phyloP scores from a whole-genome alignment of 2,329 filamentous ascomycete genomes.

The Cercospora janseana region DNA sequence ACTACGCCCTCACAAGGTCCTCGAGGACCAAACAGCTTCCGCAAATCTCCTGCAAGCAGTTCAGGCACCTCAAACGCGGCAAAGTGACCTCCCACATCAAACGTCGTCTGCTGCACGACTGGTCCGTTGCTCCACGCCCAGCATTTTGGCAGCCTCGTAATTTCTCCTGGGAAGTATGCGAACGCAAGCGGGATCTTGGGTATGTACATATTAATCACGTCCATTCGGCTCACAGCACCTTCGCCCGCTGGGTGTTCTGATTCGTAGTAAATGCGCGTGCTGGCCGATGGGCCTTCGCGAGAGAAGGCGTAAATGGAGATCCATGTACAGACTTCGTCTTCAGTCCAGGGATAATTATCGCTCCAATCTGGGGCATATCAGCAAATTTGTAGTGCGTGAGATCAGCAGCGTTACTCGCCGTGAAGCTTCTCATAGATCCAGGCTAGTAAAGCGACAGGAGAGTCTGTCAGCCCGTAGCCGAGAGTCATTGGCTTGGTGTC shows the following conservation, averaged over 20 bases:
- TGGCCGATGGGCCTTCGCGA: constrained; percentile 13
- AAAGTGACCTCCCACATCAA: constrained; percentile 19
- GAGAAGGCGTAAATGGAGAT: constrained; percentile 24
- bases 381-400: not conserved
- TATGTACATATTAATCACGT: constrained; percentile 17
- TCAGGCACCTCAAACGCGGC: constrained; percentile 18
- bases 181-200: constrained; percentile 9
- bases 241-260: constrained; percentile 13
- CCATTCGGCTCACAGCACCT: constrained; percentile 16
- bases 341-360: constrained; percentile 34
- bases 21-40: constrained; percentile 9
- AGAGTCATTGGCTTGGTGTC: constrained; percentile 16
- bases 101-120: constrained; percentile 18
- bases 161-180: constrained; percentile 16
- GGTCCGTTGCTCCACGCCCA: constrained; percentile 18
- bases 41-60: constrained; percentile 14
- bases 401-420: not conserved
- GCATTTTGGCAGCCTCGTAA: constrained; percentile 16
- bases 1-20: constrained; percentile 16
- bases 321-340: constrained; percentile 27
- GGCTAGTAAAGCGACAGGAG: constrained; percentile 25
- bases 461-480: constrained; percentile 25
- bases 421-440: constrained; percentile 30
- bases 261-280: constrained; percentile 16
- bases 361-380: constrained; percentile 29